Percentiles rank a stretch among this genome's conserved stretches.
phyloP scores from a whole-genome alignment of 2,329 filamentous ascomycete species.

The Aspergillus sp. region DNA sequence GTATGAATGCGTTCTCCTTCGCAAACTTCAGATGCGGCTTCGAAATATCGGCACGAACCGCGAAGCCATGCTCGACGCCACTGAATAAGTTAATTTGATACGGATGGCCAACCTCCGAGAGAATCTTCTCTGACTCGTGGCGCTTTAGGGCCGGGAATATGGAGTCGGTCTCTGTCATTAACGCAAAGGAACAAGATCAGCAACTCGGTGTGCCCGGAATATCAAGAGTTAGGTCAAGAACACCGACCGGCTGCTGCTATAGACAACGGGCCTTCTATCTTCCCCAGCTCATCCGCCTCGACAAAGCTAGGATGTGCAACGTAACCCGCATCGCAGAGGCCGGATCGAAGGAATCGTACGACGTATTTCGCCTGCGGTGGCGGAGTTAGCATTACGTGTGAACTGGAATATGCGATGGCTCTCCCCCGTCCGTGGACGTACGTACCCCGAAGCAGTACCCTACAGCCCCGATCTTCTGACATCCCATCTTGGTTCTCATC shows the following conservation, averaged over 20 bases:
- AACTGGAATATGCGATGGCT: not conserved
- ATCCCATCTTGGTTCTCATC: slow-evolving; percentile 25
- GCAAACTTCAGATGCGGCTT: slow-evolving; percentile 59
- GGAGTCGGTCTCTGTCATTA: slow-evolving; percentile 50
- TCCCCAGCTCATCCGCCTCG: slow-evolving; percentile 13
- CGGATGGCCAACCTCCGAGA: slow-evolving; percentile 49
- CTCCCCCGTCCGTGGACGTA: not conserved
- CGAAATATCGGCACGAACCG: slow-evolving; percentile 62
- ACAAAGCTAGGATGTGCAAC: slow-evolving; percentile 21
- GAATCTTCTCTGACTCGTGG: slow-evolving; percentile 58
- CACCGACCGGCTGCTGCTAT: not conserved
- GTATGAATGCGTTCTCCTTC: slow-evolving; percentile 72
- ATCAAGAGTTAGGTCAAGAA: not conserved
- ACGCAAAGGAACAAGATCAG: not conserved
- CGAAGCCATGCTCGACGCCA: slow-evolving; percentile 68
- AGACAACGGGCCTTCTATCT: slow-evolving; percentile 17
- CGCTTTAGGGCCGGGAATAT: slow-evolving; percentile 62
- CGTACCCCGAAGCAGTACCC: slow-evolving; percentile 49
- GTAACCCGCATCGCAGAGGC: slow-evolving; percentile 16
- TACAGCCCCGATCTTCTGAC: slow-evolving; percentile 40
- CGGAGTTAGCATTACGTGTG: not conserved
- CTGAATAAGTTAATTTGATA: slow-evolving; percentile 74
- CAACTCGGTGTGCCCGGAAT: too few species aligned
- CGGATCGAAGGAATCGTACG: slow-evolving; percentile 14
- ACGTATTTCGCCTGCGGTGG: slow-evolving; percentile 46